A percentile compares a stretch with the other conserved stretches of the same genome.
These are phyloP conservation scores for Aspergillus nomiae DNA, from an alignment of 2,329 filamentous ascomycete genomes.

Conservation along the genomic window DNA sequence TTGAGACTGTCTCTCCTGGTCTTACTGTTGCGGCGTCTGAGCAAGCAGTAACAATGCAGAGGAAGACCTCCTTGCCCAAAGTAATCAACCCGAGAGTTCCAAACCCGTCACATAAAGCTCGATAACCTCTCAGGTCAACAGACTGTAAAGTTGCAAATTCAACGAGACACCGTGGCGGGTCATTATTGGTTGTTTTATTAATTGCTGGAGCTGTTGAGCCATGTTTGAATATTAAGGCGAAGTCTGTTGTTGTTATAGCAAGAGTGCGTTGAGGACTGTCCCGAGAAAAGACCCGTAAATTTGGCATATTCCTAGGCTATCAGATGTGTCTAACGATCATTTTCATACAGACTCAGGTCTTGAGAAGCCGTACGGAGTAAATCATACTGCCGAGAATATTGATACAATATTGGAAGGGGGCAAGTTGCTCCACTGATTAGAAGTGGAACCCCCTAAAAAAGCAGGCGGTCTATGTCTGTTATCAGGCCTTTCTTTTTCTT, in stretches of 20 bases:
- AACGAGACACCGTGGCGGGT: slow-evolving; percentile 73
- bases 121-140: slow-evolving; percentile 73
- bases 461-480: slow-evolving; percentile 3
- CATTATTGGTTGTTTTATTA: slow-evolving; percentile 40
- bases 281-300: slow-evolving; percentile 77
- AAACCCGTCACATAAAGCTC: slow-evolving; percentile 74
- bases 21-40: slow-evolving; percentile 77
- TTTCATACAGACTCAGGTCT: not conserved
- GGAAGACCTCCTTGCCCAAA: slow-evolving; percentile 79
- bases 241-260: slow-evolving; percentile 75
- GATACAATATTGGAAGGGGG: not conserved
- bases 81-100: slow-evolving; percentile 89
- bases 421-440: not conserved
- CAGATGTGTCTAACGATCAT: not conserved
- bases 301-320: slow-evolving; percentile 48
- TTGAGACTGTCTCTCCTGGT: slow-evolving; percentile 85
- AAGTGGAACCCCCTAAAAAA: not conserved
- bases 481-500: not conserved
- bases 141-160: slow-evolving; percentile 72
- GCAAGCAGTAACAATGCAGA: slow-evolving; percentile 83
- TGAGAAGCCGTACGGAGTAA: not conserved
- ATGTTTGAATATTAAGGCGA: slow-evolving; percentile 83
- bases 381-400: not conserved
- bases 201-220: slow-evolving; percentile 63
- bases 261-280: slow-evolving; percentile 87